Evolutionary conservation across 768 basidiomycete species (phyloP).

Genomic region (Termitomyces heimii): DNA sequence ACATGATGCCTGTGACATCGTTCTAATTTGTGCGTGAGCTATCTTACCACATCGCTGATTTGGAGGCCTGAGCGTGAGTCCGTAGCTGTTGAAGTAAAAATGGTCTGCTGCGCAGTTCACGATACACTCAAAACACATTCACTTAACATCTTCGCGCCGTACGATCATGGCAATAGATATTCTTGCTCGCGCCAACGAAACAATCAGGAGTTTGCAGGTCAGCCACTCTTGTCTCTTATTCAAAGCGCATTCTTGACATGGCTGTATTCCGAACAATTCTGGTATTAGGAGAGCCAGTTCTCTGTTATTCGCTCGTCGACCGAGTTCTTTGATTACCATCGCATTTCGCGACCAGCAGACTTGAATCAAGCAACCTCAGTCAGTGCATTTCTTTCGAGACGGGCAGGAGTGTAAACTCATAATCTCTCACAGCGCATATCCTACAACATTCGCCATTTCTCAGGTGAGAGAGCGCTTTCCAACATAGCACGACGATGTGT

Average conservation of each 20-base stretch:
- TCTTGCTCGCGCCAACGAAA: constrained; percentile 59
- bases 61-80: constrained; percentile 3
- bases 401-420: neutral
- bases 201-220: constrained; percentile 66
- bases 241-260: neutral
- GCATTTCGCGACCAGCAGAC: constrained; percentile 80
- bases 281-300: constrained; percentile 65
- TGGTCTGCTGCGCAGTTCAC: constrained; percentile 14
- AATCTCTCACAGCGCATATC: constrained; percentile 65
- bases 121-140: constrained; percentile 2
- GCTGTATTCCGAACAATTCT: neutral
- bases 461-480: constrained; percentile 35
- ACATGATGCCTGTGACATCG: too few relatives aligned
- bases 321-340: constrained; percentile 83
- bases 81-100: neutral
- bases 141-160: constrained; percentile 5
- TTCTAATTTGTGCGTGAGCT: too few relatives aligned
- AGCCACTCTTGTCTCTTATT: constrained; percentile 19
- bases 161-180: constrained; percentile 48
- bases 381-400: constrained; percentile 19
- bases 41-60: too few relatives aligned
- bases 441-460: constrained; percentile 90
- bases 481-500: neutral
- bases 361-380: constrained; percentile 75
- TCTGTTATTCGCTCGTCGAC: constrained; percentile 64